phyloP scores from a whole-genome alignment of 768 basidiomycete genomes.

The Lepiota venenata region DNA sequence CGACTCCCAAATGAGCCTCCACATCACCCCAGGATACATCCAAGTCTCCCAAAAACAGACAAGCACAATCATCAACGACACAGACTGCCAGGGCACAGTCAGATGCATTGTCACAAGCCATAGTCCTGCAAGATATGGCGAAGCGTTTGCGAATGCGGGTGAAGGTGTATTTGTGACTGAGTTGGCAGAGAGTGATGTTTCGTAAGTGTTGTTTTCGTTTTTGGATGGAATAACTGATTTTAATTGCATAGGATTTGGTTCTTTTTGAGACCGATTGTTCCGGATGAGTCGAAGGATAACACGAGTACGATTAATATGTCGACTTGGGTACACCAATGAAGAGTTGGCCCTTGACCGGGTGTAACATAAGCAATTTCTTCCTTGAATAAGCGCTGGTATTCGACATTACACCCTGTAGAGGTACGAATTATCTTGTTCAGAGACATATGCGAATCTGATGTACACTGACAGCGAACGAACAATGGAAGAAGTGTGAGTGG shows the following conservation, averaged over 20 bases:
- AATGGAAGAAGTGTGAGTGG: no score
- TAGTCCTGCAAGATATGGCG: conserved; percentile 55
- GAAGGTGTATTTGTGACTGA: conserved; percentile 81
- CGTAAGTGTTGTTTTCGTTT: conserved; percentile 33
- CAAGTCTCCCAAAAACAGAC: conserved; percentile 46
- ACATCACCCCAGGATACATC: conserved; percentile 61
- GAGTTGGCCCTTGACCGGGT: conserved; percentile 13
- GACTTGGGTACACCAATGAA: conserved; percentile 15
- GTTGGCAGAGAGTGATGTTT: conserved; percentile 61
- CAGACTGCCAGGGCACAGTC: conserved; percentile 51
- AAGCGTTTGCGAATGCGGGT: conserved; percentile 57
- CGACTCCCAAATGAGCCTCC: conserved; percentile 67
- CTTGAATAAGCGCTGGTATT: conserved; percentile 15
- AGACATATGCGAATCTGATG: no score
- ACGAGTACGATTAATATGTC: conserved; percentile 14
- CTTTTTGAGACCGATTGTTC: conserved; percentile 11
- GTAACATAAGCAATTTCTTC: conserved; percentile 12
- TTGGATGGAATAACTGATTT: neutral
- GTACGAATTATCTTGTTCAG: neutral
- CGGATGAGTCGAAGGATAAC: conserved; percentile 1
- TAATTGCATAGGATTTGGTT: conserved; percentile 14
- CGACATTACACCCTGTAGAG: conserved; percentile 15
- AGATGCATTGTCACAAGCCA: conserved; percentile 66
- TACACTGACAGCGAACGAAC: no score
- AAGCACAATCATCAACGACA: conserved; percentile 49